phyloP scores from a whole-genome alignment of 169 alveolate species.

The Plasmodium gaboni region DNA sequence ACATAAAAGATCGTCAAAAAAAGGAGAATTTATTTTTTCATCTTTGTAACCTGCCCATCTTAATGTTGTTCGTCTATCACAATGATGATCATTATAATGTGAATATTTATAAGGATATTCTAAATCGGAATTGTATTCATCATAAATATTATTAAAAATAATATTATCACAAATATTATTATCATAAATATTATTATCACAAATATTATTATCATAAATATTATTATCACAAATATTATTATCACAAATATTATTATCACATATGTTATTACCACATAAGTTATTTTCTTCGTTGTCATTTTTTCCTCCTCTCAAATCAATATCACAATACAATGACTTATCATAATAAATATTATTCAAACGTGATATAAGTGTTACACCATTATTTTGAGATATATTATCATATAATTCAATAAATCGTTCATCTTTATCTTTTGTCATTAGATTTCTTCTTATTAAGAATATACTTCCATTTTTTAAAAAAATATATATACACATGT shows the following conservation, averaged over 20 bases:
- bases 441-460: conserved; percentile 35
- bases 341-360: conserved; percentile 29
- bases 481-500: conserved; percentile 45
- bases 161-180: no score
- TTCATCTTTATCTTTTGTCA: not conserved
- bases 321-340: conserved; percentile 33
- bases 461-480: conserved; percentile 54
- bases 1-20: no score
- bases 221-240: no score
- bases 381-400: conserved; percentile 31
- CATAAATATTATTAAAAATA: no score
- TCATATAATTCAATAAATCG: not conserved
- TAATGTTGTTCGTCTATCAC: not conserved
- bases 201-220: no score
- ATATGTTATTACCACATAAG: no score
- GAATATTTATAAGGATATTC: no score
- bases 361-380: conserved; percentile 37
- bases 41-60: not conserved
- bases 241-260: no score
- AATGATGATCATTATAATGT: no score
- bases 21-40: not conserved
- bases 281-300: no score
- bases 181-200: no score
- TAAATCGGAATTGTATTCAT: no score
- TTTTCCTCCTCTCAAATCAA: not conserved